Percentiles rank a stretch among this genome's conserved stretches.
phyloP scores from a whole-genome alignment of 2,329 filamentous ascomycete genomes.

The Phaeophleospora eucalypticola region DNA sequence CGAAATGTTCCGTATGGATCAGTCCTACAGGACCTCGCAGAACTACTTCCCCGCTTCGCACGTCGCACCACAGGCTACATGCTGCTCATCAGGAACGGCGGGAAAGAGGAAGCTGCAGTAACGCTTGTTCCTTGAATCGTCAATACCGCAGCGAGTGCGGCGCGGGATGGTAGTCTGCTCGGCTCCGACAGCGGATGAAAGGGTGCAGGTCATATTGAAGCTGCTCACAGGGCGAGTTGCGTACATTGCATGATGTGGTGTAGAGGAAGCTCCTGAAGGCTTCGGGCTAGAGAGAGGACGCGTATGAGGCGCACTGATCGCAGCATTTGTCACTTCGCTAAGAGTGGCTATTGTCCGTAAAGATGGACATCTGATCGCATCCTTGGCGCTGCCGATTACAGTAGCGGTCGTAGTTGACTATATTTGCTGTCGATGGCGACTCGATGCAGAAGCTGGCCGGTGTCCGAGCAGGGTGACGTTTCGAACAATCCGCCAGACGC shows the following conservation, averaged over 20 bases:
- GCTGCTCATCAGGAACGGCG: not conserved
- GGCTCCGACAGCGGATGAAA: too few species aligned
- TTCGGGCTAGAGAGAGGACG: too few species aligned
- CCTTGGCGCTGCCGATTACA: not conserved
- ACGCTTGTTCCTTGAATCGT: not conserved
- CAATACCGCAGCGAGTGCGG: too few species aligned
- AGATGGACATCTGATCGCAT: not conserved
- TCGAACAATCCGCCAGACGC: too few species aligned
- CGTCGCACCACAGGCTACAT: not conserved
- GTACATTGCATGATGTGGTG: not conserved
- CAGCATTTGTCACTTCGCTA: too few species aligned
- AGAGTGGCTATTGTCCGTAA: too few species aligned
- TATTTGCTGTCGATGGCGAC: not conserved
- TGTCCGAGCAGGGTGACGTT: not conserved
- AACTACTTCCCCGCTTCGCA: not conserved
- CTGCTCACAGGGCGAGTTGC: too few species aligned
- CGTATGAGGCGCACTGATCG: too few species aligned
- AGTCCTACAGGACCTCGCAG: not conserved
- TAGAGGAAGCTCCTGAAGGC: not conserved
- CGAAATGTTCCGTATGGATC: not conserved
- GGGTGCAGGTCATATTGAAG: too few species aligned
- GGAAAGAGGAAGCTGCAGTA: not conserved
- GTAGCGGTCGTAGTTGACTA: not conserved
- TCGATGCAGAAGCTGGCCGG: not conserved
- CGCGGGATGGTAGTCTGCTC: too few species aligned